These are phyloP conservation scores for Magnaporthiopsis poae DNA, from an alignment of 2,329 filamentous ascomycete species.

Conservation along the genomic window DNA sequence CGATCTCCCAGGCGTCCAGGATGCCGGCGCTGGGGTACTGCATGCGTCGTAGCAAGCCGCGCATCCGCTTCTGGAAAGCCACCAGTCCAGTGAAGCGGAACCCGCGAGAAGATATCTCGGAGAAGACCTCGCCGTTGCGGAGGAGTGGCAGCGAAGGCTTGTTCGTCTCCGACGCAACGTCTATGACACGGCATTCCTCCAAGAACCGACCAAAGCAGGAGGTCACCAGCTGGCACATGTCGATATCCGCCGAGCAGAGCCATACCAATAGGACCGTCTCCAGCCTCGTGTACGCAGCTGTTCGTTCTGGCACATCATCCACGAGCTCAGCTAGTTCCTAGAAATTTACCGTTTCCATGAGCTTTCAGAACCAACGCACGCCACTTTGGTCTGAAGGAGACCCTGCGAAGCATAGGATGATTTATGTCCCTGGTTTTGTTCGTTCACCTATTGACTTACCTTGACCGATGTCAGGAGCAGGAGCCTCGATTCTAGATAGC, in stretches of 20 bases:
- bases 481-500: constrained; percentile 47
- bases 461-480: constrained; percentile 40
- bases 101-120: constrained; percentile 51
- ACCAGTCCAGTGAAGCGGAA: constrained; percentile 60
- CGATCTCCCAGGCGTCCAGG: constrained; percentile 55
- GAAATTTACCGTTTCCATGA: constrained; percentile 15
- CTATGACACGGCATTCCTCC: constrained; percentile 49
- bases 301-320: constrained; percentile 45
- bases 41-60: constrained; percentile 49
- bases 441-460: constrained; percentile 20
- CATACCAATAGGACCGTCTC: constrained; percentile 55
- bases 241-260: constrained; percentile 55
- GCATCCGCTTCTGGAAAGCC: constrained; percentile 58
- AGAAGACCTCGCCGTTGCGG: constrained; percentile 51
- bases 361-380: not conserved
- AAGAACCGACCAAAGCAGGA: constrained; percentile 51
- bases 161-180: constrained; percentile 37
- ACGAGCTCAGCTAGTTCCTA: constrained; percentile 43
- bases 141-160: constrained; percentile 44
- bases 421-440: too few species aligned
- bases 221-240: constrained; percentile 55
- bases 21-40: constrained; percentile 57
- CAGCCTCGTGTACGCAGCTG: constrained; percentile 41
- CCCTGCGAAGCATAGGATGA: not conserved
- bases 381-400: not conserved